Conservation (phyloP, 768 basidiomycete species). For the Calocera viscosa region DNA sequence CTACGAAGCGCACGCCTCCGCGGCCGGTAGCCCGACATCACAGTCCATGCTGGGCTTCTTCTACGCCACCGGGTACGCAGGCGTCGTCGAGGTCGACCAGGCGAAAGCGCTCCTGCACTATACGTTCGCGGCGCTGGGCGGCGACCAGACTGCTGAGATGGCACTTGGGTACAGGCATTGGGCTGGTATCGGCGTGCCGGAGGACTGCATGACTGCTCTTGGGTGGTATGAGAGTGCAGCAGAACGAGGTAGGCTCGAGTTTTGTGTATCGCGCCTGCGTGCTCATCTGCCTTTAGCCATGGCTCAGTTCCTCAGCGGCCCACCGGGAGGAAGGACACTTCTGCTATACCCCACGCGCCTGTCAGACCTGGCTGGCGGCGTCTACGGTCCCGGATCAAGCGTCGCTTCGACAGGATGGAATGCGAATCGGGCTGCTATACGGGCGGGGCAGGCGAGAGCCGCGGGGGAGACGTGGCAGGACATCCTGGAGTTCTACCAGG, state of each 20-base stretch:
- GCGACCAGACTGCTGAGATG: constrained; percentile 81
- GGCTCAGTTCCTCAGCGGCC: constrained; percentile 65
- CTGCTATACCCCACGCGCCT: constrained; percentile 69
- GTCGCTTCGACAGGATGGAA: constrained; percentile 79
- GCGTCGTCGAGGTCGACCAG: constrained; percentile 29
- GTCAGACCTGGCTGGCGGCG: constrained; percentile 82
- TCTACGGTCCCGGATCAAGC: constrained; percentile 90
- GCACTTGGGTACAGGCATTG: constrained; percentile 87
- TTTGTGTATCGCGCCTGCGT: neutral
- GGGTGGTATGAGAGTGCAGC: constrained; percentile 86
- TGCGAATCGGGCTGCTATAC: constrained; percentile 58
- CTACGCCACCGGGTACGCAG: constrained; percentile 65
- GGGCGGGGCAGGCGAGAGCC: constrained; percentile 66
- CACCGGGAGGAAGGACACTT: constrained; percentile 79
- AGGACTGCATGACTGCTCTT: constrained; percentile 71
- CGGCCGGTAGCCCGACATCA: constrained; percentile 73
- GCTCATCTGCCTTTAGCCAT: constrained; percentile 40
- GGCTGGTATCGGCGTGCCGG: constrained; percentile 85
- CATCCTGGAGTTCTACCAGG: constrained; percentile 81
- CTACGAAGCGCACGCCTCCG: constrained; percentile 47
- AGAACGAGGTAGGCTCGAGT: constrained; percentile 49
- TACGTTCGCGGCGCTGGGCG: constrained; percentile 84
- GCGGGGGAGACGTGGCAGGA: constrained; percentile 93
- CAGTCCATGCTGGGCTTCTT: constrained; percentile 83
- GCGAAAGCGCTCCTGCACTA: constrained; percentile 76